phyloP scores from a whole-genome alignment of 2,329 filamentous ascomycete genomes.

The Paecilomyces sp. region DNA sequence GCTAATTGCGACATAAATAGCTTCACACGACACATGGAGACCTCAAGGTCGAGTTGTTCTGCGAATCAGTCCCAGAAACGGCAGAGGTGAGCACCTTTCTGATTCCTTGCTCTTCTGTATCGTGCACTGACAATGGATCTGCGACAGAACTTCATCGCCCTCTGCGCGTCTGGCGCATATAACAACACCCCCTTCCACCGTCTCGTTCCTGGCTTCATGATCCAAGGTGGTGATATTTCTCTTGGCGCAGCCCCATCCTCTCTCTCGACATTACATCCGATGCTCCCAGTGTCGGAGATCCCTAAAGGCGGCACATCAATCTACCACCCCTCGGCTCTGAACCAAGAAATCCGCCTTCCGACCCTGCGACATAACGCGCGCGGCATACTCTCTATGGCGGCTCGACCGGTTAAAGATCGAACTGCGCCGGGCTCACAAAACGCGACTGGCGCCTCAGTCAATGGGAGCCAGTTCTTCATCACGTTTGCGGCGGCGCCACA shows the following conservation, averaged over 20 bases:
- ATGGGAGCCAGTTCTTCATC: conserved; percentile 59
- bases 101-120: neutral
- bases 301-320: conserved; percentile 53
- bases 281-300: conserved; percentile 38
- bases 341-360: conserved; percentile 56
- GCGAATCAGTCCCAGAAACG: conserved; percentile 87
- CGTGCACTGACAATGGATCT: neutral
- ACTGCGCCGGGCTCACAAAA: conserved; percentile 41
- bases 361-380: conserved; percentile 51
- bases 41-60: conserved; percentile 94
- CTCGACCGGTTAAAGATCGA: conserved; percentile 39
- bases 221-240: conserved; percentile 53
- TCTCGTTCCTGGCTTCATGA: conserved; percentile 57
- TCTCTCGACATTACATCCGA: conserved; percentile 28
- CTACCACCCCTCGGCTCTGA: conserved; percentile 44
- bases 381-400: conserved; percentile 54
- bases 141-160: conserved; percentile 56
- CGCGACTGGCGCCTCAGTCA: conserved; percentile 33
- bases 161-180: conserved; percentile 56
- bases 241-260: conserved; percentile 37
- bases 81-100: conserved; percentile 57
- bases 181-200: conserved; percentile 57
- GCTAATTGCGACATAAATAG: conserved; percentile 15
- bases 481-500: conserved; percentile 55
- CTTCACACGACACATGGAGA: conserved; percentile 85